Conservation (phyloP, 805 yeast genomes). For the Isabelozyma rhagii region DNA sequence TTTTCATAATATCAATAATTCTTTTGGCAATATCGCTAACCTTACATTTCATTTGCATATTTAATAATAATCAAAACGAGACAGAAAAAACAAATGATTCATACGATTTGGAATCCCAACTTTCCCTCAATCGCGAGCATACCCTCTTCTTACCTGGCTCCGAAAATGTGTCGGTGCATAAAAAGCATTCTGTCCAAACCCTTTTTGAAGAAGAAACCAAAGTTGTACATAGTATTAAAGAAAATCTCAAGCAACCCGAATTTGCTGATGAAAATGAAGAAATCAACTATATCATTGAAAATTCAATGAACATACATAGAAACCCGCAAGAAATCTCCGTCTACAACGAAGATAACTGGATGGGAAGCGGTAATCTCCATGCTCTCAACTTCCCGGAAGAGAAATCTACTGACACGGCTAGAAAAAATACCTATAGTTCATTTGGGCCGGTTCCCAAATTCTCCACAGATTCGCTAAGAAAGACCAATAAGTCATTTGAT, state of each 20-base stretch:
- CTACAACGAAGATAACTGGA: constrained; percentile 15
- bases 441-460: background rate
- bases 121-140: background rate
- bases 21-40: constrained; percentile 3
- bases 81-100: background rate
- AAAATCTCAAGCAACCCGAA: background rate
- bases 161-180: constrained; percentile 2
- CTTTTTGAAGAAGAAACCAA: background rate
- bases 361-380: constrained; percentile 10
- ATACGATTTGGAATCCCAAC: background rate
- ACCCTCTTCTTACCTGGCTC: background rate
- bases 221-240: constrained; percentile 1
- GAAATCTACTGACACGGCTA: background rate
- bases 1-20: constrained; percentile 7
- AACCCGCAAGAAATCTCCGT: constrained; percentile 5
- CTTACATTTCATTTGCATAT: background rate
- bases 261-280: background rate
- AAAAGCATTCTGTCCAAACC: constrained; percentile 13
- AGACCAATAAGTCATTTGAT: background rate
- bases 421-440: background rate
- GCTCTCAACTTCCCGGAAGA: constrained; percentile 1
- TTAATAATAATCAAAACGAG: background rate
- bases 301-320: constrained; percentile 5
- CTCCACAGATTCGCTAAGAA: background rate
- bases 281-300: constrained; percentile 6